A percentile compares a stretch with the other conserved stretches of the same genome.
phyloP scores from a whole-genome alignment of 2,329 filamentous ascomycete species.

The Alternaria novae-zelandiae region DNA sequence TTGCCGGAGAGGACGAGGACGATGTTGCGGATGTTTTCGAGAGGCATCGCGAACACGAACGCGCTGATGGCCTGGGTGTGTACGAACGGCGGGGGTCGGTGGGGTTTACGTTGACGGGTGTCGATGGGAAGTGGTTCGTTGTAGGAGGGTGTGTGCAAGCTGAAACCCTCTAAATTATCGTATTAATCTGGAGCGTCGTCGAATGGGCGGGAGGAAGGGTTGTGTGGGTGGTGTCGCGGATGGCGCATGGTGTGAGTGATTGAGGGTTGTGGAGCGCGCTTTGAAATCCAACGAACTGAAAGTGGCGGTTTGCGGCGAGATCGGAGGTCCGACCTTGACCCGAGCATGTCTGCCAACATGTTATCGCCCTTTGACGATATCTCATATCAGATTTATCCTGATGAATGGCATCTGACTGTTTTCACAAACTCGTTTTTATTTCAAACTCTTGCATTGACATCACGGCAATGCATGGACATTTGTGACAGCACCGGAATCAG shows the following conservation, averaged over 20 bases:
- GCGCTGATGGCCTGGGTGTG: background rate
- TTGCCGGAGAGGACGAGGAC: slow-evolving; percentile 91
- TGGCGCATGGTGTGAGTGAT: slow-evolving; percentile 22
- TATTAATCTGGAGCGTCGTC: slow-evolving; percentile 30
- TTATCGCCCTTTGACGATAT: too few relatives aligned
- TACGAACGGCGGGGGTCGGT: background rate
- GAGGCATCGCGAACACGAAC: slow-evolving; percentile 62
- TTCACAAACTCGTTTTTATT: too few relatives aligned
- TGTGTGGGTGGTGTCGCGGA: slow-evolving; percentile 1
- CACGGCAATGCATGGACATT: too few relatives aligned
- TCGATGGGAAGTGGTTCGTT: background rate
- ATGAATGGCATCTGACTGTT: too few relatives aligned
- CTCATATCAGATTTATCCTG: too few relatives aligned
- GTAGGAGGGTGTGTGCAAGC: too few relatives aligned
- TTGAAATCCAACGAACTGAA: slow-evolving; percentile 36
- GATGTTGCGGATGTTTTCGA: slow-evolving; percentile 76
- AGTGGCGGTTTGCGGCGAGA: slow-evolving; percentile 36
- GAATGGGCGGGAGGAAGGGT: background rate
- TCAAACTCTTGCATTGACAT: too few relatives aligned
- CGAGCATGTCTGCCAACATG: background rate
- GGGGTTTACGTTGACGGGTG: background rate
- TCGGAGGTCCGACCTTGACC: slow-evolving; percentile 27
- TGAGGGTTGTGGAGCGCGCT: slow-evolving; percentile 36
- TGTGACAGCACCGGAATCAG: too few relatives aligned
- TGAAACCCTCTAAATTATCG: too few relatives aligned